Percentiles rank a stretch among this genome's conserved stretches.
Evolutionary conservation across 2,329 filamentous ascomycete genomes (phyloP).

Genomic region (Cladosporium colombiae): DNA sequence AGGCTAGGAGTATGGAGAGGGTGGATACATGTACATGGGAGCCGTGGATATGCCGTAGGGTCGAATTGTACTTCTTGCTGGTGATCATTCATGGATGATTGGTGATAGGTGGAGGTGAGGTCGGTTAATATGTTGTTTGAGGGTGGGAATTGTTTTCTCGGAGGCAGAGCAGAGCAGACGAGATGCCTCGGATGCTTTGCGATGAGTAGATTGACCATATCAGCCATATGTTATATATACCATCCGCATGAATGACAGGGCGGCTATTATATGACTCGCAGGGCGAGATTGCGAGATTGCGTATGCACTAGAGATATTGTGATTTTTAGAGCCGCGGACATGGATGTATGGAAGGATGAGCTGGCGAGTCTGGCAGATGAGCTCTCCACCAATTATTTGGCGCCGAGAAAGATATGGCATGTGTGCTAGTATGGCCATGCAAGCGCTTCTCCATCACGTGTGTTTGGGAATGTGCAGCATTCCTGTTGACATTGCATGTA

Average conservation of each 20-base stretch:
- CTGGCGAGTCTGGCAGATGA: conserved; percentile 6
- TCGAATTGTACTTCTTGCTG: neutral
- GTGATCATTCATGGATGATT: neutral
- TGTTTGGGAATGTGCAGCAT: conserved; percentile 3
- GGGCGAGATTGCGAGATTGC: neutral
- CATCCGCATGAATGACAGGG: neutral
- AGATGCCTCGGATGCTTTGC: neutral
- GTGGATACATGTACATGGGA: neutral
- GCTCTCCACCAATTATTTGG: conserved; percentile 4
- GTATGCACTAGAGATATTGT: neutral
- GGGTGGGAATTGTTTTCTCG: neutral
- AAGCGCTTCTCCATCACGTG: neutral
- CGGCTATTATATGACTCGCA: neutral
- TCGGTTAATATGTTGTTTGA: neutral
- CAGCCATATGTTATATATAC: neutral
- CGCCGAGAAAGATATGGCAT: neutral
- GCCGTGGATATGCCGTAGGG: neutral
- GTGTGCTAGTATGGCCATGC: neutral
- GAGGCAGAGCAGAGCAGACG: neutral
- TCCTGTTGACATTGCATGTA: neutral
- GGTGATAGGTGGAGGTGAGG: neutral
- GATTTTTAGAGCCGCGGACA: neutral
- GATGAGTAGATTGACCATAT: neutral
- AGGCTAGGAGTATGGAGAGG: neutral
- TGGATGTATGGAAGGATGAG: neutral